phyloP scores from a whole-genome alignment of 192 early-diverging fungal species.

The Spinellus fusiger region DNA sequence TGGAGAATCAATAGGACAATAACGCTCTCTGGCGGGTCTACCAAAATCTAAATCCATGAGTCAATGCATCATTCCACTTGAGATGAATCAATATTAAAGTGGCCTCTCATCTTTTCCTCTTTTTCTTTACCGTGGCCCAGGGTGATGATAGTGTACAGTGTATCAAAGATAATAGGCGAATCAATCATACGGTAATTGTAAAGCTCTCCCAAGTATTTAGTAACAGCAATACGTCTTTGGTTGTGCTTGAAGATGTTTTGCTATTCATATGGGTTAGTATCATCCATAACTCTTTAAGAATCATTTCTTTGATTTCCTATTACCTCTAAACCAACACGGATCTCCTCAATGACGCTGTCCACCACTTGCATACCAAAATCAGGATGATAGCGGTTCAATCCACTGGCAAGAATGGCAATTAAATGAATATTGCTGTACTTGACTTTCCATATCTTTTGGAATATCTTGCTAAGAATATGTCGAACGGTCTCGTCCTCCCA shows the following conservation, averaged over 20 bases:
- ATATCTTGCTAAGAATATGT: conserved; percentile 63
- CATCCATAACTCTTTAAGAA: not conserved
- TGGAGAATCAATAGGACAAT: conserved; percentile 67
- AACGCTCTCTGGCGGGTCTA: conserved; percentile 45
- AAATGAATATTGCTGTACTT: conserved; percentile 83
- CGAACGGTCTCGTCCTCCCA: conserved; percentile 68
- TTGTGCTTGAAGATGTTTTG: conserved; percentile 88
- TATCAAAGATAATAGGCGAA: conserved; percentile 71
- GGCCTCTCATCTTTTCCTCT: too few relatives aligned
- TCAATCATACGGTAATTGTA: conserved; percentile 88
- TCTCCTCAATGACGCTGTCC: conserved; percentile 78
- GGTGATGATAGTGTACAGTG: conserved; percentile 75
- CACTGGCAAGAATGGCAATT: conserved; percentile 73
- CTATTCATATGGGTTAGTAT: not conserved
- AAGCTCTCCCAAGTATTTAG: conserved; percentile 86
- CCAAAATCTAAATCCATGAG: conserved; percentile 37
- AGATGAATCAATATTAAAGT: not conserved
- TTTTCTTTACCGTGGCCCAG: conserved; percentile 89
- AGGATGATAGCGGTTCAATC: conserved; percentile 75
- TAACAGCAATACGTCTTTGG: conserved; percentile 77
- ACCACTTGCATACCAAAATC: conserved; percentile 86
- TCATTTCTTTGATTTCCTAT: not conserved
- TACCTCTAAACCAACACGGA: conserved; percentile 83
- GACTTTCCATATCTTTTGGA: conserved; percentile 91
- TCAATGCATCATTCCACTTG: not conserved